Evolutionary conservation across 2,329 filamentous ascomycete species (phyloP).

Genomic region (Aureobasidium namibiae): DNA sequence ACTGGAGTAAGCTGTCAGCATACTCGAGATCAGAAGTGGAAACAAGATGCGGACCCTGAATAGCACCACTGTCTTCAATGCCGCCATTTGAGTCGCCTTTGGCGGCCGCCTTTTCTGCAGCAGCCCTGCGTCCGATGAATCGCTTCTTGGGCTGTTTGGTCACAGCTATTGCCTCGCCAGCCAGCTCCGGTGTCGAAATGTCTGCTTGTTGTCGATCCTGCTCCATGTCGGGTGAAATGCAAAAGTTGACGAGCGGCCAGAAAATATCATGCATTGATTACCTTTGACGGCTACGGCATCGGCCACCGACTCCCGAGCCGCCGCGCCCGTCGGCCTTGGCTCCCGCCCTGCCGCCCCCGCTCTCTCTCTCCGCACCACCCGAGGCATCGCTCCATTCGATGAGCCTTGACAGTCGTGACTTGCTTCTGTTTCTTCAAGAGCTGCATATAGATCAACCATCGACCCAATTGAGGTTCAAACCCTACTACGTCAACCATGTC

Average conservation of each 20-base stretch:
- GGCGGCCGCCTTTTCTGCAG: conserved; percentile 52
- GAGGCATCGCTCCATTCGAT: conserved; percentile 1
- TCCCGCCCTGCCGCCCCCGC: conserved; percentile 4
- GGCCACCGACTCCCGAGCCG: not conserved
- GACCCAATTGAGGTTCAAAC: not conserved
- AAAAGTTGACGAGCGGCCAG: not conserved
- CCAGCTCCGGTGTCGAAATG: conserved; percentile 59
- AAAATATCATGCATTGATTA: conserved; percentile 5
- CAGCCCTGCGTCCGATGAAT: conserved; percentile 77
- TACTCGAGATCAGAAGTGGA: too few relatives aligned
- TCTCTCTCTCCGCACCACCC: not conserved
- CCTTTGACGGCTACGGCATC: not conserved
- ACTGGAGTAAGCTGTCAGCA: conserved; percentile 39
- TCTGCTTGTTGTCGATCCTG: conserved; percentile 64
- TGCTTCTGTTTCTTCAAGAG: not conserved
- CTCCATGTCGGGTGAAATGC: conserved; percentile 52
- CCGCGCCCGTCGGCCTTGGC: not conserved
- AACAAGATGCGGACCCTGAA: conserved; percentile 52
- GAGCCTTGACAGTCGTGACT: not conserved
- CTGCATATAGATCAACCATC: not conserved
- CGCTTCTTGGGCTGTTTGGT: conserved; percentile 76
- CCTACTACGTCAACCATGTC: not conserved
- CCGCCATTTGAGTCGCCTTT: conserved; percentile 33
- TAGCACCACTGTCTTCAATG: conserved; percentile 55
- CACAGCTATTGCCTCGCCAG: conserved; percentile 38